Percentiles rank a stretch among this genome's conserved stretches.
phyloP scores from a whole-genome alignment of 2,329 filamentous ascomycete genomes.

The Fusarium setosum region DNA sequence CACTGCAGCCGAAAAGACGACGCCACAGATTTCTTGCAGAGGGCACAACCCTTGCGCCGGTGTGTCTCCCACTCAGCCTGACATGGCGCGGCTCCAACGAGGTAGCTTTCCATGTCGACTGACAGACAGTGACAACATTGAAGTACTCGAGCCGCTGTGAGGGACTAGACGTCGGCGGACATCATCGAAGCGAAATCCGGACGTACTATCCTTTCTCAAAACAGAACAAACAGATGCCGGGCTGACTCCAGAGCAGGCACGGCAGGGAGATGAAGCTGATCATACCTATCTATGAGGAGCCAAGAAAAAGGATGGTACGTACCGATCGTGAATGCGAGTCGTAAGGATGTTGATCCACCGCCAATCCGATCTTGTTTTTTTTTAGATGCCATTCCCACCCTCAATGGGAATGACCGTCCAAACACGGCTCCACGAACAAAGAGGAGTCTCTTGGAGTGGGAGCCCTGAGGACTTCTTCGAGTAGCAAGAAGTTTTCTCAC shows the following conservation, averaged over 20 bases:
- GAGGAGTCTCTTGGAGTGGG: background rate
- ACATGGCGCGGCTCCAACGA: conserved; percentile 11
- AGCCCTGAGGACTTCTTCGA: background rate
- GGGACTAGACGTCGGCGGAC: background rate
- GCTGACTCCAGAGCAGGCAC: background rate
- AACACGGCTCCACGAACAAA: background rate
- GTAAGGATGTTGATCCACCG: background rate
- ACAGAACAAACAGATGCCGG: background rate
- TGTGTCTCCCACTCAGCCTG: conserved; percentile 1
- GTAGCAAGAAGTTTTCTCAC: conserved; percentile 29
- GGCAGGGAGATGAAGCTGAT: background rate
- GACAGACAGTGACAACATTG: background rate
- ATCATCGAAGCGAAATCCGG: background rate
- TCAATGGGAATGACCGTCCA: background rate
- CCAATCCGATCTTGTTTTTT: background rate
- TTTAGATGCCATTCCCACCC: background rate
- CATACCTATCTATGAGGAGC: background rate
- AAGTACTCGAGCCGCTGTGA: background rate
- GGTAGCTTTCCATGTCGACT: conserved; percentile 6
- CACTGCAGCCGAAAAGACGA: conserved; percentile 20
- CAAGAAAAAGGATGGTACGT: conserved; percentile 16
- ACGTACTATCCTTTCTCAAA: background rate
- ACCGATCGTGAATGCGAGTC: conserved; percentile 13
- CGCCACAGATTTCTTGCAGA: conserved; percentile 28
- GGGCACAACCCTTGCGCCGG: conserved; percentile 23